A percentile compares a stretch with the other conserved stretches of the same genome.
phyloP scores from a whole-genome alignment of 345 rosid species.

The Heritiera fomes region DNA sequence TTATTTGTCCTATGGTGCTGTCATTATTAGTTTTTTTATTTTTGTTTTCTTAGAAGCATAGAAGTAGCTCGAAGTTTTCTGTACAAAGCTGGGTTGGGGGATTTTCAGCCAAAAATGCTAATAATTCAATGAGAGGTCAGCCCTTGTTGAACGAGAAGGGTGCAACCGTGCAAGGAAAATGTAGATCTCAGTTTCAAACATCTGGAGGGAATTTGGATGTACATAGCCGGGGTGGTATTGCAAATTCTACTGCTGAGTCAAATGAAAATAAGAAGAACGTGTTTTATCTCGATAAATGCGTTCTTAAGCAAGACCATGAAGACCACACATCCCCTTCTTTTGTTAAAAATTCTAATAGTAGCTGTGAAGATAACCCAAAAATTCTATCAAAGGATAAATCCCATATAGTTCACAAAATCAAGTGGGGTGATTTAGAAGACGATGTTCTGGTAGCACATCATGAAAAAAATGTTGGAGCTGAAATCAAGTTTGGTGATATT shows the following conservation, averaged over 20 bases:
- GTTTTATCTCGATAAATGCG: constrained; percentile 25
- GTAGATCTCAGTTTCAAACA: constrained; percentile 30
- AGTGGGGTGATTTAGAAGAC: constrained; percentile 63
- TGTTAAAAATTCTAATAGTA: constrained; percentile 26
- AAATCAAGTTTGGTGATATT: constrained; percentile 37
- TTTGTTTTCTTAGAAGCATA: constrained; percentile 43
- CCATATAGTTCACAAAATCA: constrained; percentile 45
- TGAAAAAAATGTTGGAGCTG: constrained; percentile 37
- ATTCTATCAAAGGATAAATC: constrained; percentile 26
- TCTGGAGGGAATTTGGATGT: constrained; percentile 22
- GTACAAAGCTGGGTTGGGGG: constrained; percentile 51
- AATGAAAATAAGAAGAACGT: constrained; percentile 26
- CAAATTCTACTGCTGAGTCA: constrained; percentile 29
- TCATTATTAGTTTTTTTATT: not conserved
- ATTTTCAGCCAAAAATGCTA: constrained; percentile 44
- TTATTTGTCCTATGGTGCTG: constrained; percentile 2
- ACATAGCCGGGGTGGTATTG: constrained; percentile 23
- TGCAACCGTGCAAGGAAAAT: constrained; percentile 34
- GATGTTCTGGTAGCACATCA: constrained; percentile 36
- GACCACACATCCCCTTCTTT: constrained; percentile 19
- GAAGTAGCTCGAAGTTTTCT: constrained; percentile 51
- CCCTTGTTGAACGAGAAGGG: constrained; percentile 29
- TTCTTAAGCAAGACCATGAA: constrained; percentile 30
- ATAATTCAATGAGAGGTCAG: constrained; percentile 31
- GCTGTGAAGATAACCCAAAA: constrained; percentile 24